These are phyloP conservation scores for Vitis labrusca DNA, from an alignment of 164 flowering plant genomes.

Conservation along the genomic window DNA sequence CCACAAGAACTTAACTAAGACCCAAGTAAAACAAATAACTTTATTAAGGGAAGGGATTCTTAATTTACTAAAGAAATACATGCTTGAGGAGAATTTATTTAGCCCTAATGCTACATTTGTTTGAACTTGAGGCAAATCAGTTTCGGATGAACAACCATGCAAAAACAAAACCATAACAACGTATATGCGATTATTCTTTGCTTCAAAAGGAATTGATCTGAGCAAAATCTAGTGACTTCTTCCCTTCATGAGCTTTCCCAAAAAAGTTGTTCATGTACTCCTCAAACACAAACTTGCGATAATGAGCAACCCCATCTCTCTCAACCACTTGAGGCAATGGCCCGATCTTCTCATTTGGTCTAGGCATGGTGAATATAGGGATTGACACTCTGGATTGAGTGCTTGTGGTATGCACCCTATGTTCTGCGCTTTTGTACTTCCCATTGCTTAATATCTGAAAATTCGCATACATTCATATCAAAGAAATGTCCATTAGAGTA, in stretches of 20 bases:
- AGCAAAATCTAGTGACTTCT: conserved; percentile 46
- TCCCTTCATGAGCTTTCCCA: conserved; percentile 40
- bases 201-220: not conserved
- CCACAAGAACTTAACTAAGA: no score
- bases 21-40: no score
- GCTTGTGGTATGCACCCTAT: conserved; percentile 17
- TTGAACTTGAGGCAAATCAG: no score
- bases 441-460: conserved; percentile 13
- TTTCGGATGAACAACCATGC: no score
- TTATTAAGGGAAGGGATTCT: no score
- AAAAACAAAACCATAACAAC: no score
- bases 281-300: conserved; percentile 25
- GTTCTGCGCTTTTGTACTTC: no score
- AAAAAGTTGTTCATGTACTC: conserved; percentile 43
- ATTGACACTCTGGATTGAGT: conserved; percentile 35
- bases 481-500: no score
- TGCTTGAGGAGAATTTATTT: no score
- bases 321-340: conserved; percentile 34
- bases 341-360: conserved; percentile 24
- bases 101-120: no score
- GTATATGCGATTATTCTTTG: no score
- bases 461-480: not conserved
- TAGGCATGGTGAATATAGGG: conserved; percentile 32
- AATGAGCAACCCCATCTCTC: conserved; percentile 30
- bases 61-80: no score